Percentiles rank a stretch among this genome's conserved stretches.
These are phyloP conservation scores for Beauveria brongniartii DNA, from an alignment of 2,329 filamentous ascomycete genomes.

Conservation along the genomic window DNA sequence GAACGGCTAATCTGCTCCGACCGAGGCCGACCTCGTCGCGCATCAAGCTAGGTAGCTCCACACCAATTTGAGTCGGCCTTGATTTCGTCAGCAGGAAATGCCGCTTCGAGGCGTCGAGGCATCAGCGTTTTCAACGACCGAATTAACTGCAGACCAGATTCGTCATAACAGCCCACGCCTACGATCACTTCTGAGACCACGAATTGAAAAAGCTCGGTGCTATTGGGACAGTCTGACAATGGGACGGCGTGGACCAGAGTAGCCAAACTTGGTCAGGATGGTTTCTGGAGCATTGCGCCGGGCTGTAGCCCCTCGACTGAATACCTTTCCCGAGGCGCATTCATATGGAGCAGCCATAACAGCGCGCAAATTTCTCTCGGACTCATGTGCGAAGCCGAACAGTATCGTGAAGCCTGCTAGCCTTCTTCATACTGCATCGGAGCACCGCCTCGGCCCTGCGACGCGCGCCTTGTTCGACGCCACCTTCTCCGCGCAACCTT, in stretches of 20 bases:
- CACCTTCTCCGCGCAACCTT: neutral
- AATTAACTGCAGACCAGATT: neutral
- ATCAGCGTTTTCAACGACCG: neutral
- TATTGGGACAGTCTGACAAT: neutral
- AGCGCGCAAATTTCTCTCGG: constrained; percentile 9
- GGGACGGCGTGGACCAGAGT: neutral
- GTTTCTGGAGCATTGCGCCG: constrained; percentile 41
- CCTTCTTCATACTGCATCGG: neutral
- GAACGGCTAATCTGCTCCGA: constrained; percentile 4
- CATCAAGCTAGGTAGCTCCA: constrained; percentile 6
- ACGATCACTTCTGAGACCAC: too few species aligned
- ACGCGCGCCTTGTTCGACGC: neutral
- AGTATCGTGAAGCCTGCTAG: neutral
- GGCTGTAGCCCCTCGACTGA: constrained; percentile 40
- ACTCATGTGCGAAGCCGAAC: neutral
- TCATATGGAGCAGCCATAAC: constrained; percentile 18
- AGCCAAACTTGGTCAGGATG: constrained; percentile 31
- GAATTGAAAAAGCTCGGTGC: neutral
- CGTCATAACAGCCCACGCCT: neutral
- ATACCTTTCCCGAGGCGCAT: constrained; percentile 21
- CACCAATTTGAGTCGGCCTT: constrained; percentile 6
- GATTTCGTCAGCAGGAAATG: constrained; percentile 11
- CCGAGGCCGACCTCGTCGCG: constrained; percentile 2
- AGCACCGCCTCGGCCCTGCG: neutral
- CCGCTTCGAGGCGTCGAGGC: neutral